Evolutionary conservation across 1,284 basidiomycete genomes (phyloP), one percentile per base, ranked within the genome.

Genomic region (Puccinia polysora): DNA sequence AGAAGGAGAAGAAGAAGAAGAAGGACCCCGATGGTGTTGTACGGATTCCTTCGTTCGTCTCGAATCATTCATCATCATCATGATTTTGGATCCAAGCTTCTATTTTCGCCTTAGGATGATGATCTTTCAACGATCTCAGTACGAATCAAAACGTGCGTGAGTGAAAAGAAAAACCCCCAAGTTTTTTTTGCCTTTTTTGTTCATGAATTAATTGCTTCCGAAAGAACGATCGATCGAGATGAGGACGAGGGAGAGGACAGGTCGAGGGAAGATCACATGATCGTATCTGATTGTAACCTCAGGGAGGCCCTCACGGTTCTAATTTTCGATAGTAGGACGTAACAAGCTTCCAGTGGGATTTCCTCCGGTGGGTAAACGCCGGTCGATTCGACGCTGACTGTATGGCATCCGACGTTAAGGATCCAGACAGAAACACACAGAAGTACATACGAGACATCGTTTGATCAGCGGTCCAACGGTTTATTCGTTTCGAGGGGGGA

Each of bases 371-470:
- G 18, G 49, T 53, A 71, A 23, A 71, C 40, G n/a, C 69, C 69
- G 3, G 49, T 71, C 32, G 65, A 69, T 50, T 65, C 58, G 23
- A 73, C 71, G 32, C 52, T 59, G 28, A 71, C 69, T 71, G 18
- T 55, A 65, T 56, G n/a, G n/a, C n/a, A 69, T 50, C 60, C 58
- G 23, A 73, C 71, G 32, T 60, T 59, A 34, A 71, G 59, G 62
- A 20, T 55, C 63, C 56, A 62, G 4, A 34, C 34, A 32, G n/a
- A 52, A 18, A 28, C 23, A 23, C 14, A 53, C 23, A 20, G 47
- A 34, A 56, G 23, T n/a, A 40, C 18, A 12, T 18, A 50, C 23
- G 30, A 34, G 18, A 3, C 8, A 34, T 64, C 32, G 47, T 23
- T 34, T n/a, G 20, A 28, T 30, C n/a, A n/a, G n/a, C n/a, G n/a